Conservation (phyloP, 1,139 yeast species). For the Geotrichum reessii region DNA sequence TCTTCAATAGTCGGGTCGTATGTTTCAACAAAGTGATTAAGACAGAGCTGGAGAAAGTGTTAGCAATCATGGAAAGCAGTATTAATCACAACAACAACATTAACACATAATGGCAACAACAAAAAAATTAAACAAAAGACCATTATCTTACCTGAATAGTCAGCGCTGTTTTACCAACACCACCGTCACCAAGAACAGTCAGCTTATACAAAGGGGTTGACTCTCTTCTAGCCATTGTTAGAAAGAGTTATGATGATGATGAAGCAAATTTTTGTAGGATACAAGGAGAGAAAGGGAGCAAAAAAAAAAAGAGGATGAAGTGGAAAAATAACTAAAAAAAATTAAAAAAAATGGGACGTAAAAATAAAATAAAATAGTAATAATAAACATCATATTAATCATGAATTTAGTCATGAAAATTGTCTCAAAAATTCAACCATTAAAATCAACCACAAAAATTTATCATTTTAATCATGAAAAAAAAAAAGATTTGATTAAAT, state of each 20-base stretch:
- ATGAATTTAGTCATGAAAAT: neutral
- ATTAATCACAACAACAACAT: too few species aligned
- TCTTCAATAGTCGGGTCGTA: slow-evolving; percentile 20
- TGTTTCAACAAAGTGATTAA: slow-evolving; percentile 50
- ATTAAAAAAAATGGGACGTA: neutral
- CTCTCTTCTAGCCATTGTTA: slow-evolving; percentile 17
- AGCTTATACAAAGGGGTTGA: slow-evolving; percentile 49
- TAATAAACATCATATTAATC: neutral
- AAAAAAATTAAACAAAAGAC: too few species aligned
- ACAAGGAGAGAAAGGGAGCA: neutral
- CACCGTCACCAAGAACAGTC: slow-evolving; percentile 97
- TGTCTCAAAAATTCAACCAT: too few species aligned
- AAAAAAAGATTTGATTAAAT: too few species aligned
- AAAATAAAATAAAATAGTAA: neutral
- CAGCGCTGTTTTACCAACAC: slow-evolving; percentile 94
- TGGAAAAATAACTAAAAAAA: neutral
- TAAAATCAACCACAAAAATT: too few species aligned
- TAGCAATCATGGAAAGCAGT: neutral
- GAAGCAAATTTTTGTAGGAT: neutral
- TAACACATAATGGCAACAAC: too few species aligned
- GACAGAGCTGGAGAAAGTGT: slow-evolving; percentile 14
- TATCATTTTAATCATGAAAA: too few species aligned
- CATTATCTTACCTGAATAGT: slow-evolving; percentile 55
- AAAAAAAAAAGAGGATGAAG: neutral
- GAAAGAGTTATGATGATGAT: neutral